Percentiles rank a stretch among this genome's conserved stretches.
Evolutionary conservation across 2,329 filamentous ascomycete genomes (phyloP).

Genomic region (Ascosphaera apis): DNA sequence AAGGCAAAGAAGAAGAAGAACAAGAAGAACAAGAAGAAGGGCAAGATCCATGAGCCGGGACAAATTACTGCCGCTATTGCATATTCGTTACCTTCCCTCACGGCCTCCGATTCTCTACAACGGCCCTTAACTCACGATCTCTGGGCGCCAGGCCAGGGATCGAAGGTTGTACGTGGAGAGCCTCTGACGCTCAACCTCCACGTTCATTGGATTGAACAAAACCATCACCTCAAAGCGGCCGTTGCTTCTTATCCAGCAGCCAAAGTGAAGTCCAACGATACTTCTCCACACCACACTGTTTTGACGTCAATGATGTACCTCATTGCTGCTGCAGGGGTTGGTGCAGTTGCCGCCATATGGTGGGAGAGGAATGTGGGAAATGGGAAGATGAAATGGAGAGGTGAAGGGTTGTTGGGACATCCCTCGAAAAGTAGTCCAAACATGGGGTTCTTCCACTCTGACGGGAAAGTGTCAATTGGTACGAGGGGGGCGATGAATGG

Average conservation of each 20-base stretch:
- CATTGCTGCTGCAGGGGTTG: constrained; percentile 14
- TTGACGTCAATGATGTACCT: constrained; percentile 6
- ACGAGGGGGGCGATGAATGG: constrained; percentile 29
- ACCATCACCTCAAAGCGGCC: constrained; percentile 5
- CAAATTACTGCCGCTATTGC: constrained; percentile 72
- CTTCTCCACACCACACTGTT: not conserved
- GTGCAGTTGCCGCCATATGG: constrained; percentile 15
- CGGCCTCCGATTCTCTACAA: constrained; percentile 14
- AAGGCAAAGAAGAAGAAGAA: constrained; percentile 32
- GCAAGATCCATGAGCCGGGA: constrained; percentile 27
- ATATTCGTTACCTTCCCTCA: constrained; percentile 57
- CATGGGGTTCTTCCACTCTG: constrained; percentile 1
- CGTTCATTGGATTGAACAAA: constrained; percentile 45
- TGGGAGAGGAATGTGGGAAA: constrained; percentile 14
- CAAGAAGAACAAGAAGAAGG: constrained; percentile 35
- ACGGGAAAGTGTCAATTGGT: constrained; percentile 26
- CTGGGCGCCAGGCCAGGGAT: constrained; percentile 26
- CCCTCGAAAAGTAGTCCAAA: not conserved
- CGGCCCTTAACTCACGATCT: constrained; percentile 21
- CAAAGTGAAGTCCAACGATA: constrained; percentile 3
- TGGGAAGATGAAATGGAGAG: constrained; percentile 14
- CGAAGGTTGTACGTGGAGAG: constrained; percentile 67
- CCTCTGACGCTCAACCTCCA: constrained; percentile 55
- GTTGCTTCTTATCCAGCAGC: not conserved
- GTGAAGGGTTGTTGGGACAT: constrained; percentile 23